Evolutionary conservation across 1,284 basidiomycete genomes (phyloP), one percentile per base, ranked within the genome.

Genomic region (Heterobasidion occidentale): DNA sequence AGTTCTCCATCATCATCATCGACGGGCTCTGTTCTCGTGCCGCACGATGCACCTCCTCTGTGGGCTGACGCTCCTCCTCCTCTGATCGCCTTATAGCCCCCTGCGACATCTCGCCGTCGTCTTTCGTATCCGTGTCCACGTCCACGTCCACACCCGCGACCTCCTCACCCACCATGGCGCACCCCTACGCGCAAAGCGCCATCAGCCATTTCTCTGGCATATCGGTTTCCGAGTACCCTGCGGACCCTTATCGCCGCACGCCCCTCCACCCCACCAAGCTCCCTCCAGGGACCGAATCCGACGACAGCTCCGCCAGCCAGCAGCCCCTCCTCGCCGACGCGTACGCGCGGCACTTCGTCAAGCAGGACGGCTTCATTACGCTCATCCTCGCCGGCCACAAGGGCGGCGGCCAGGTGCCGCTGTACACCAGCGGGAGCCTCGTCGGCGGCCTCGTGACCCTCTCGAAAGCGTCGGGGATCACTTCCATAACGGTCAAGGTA

Each of bases 381-480:
- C 56, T 65, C 2, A 45, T 60, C 11, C 53, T 65, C 14, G 45
- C 44, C 3, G 60, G 61, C n/a, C 63, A 65, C 52, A 53, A 38
- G n/a, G 57, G 58, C 8, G 54, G 52, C 33, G 55, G 50, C n/a
- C 48, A 56, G 17, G 47, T 58, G 14, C 65, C 64, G 3, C 54
- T 61, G 27, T 66, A 65, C 48, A 54, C 54, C 3, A 60, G 62
- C 34, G 65, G 63, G 9, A 64, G 58, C 3, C 3, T 56, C 12
- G 46, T 66, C 15, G 59, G 58, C 36, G 66, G 66, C 9, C 56
- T 56, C 11, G 56, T 65, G 20, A 58, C 59, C 34, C 59, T 65
- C 20, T 46, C 56, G 17, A 67, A 65, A 51, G 48, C 53, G 27
- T 56, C 56, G 9, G 46, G 36, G 36, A 50, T 65, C 7, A 12